These are phyloP conservation scores for Fusarium sp. DNA, from an alignment of 2,329 filamentous ascomycete genomes.

Conservation along the genomic window DNA sequence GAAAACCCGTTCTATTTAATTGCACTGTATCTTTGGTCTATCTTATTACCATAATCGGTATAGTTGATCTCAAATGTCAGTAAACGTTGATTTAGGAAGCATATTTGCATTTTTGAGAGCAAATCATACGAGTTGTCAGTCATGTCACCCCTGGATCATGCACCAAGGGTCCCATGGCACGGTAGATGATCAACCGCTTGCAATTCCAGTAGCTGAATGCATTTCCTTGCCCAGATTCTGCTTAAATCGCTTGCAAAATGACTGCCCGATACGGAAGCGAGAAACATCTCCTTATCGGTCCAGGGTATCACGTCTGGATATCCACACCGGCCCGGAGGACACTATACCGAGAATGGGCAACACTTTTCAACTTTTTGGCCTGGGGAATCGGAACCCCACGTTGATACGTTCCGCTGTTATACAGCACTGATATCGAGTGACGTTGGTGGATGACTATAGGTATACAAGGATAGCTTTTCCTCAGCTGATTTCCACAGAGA, in stretches of 20 bases:
- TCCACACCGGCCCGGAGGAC: slow-evolving; percentile 9
- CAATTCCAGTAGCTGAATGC: neutral
- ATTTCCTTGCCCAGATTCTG: neutral
- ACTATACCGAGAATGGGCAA: slow-evolving; percentile 10
- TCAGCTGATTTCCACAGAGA: neutral
- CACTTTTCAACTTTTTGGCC: neutral
- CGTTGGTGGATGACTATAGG: neutral
- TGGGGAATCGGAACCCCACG: neutral
- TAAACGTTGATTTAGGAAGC: neutral
- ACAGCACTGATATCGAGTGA: neutral
- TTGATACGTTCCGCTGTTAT: neutral
- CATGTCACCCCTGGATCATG: neutral
- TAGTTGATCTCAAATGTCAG: neutral
- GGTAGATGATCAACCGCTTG: neutral
- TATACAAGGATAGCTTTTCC: slow-evolving; percentile 21
- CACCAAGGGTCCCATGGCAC: neutral
- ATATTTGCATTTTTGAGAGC: neutral
- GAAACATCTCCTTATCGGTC: neutral
- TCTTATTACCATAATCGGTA: slow-evolving; percentile 17
- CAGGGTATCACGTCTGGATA: neutral
- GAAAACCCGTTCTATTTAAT: slow-evolving; percentile 2
- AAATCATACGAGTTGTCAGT: slow-evolving; percentile 5
- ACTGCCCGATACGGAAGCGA: slow-evolving; percentile 19
- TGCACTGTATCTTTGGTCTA: slow-evolving; percentile 31
- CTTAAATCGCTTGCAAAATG: slow-evolving; percentile 7